Evolutionary conservation across 352 stramenopile species (phyloP).

Genomic region (Globisporangium barbulae): DNA sequence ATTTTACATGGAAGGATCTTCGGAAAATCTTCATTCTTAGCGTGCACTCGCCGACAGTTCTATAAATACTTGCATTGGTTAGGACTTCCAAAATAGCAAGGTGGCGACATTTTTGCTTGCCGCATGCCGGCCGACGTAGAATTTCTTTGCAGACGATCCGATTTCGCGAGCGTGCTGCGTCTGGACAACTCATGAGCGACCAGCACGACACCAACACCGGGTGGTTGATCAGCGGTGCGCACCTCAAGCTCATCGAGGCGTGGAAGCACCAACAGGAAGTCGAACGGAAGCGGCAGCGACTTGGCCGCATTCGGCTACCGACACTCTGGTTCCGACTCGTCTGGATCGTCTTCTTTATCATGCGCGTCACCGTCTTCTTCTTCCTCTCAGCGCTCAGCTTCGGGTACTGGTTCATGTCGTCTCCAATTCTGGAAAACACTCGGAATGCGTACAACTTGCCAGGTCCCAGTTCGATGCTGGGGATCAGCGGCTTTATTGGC

Average conservation of each 20-base stretch:
- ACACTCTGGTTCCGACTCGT: slow-evolving; percentile 9
- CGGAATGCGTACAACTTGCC: slow-evolving; percentile 12
- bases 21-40: no score
- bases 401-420: slow-evolving; percentile 16
- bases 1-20: no score
- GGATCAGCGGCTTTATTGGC: slow-evolving; percentile 2
- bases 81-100: no score
- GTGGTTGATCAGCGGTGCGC: neutral
- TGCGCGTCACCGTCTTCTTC: slow-evolving; percentile 9
- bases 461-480: neutral
- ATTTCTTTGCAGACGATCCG: neutral
- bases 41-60: no score
- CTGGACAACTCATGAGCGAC: neutral
- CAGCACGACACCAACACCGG: neutral
- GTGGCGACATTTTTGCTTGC: neutral
- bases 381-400: slow-evolving; percentile 5
- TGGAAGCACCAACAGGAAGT: neutral
- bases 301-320: slow-evolving; percentile 2
- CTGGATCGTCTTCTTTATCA: slow-evolving; percentile 5
- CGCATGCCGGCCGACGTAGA: neutral
- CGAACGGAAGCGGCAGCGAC: slow-evolving; percentile 2
- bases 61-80: no score
- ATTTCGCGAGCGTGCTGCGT: neutral
- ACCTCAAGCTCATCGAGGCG: neutral
- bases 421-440: neutral